Evolutionary conservation across 768 basidiomycete species (phyloP), one percentile per base, ranked within the genome.

Genomic region (Agaricus blazei): DNA sequence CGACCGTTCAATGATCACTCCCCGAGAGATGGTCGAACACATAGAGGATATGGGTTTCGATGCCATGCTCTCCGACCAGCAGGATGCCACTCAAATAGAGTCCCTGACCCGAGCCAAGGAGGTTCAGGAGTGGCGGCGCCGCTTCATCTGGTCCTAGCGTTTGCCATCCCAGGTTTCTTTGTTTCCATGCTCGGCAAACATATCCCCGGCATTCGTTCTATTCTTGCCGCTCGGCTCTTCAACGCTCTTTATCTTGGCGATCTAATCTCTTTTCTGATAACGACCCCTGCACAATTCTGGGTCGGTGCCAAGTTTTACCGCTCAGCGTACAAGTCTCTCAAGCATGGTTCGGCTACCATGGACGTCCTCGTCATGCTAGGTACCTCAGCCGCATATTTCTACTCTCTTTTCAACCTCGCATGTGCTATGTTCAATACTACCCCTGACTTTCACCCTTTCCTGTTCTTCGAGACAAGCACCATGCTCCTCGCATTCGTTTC

Each of bases 401-500:
- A 98, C 71, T 98, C 96, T 0, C 58, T 93, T 26, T 70, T 82
- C 58, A 71, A 80, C 45, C 79, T 99, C 75, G 43, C 90, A 58
- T 73, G 73, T 48, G 88, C 91, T 5, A 67, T 77, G 3, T 78
- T 87, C 69, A 83, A 84, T 63, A 69, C 76, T 4, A 81, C 87
- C 9, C 78, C 86, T 0, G 78, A 78, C 42, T 91, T 79, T 66
- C 86, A 82, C 19, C 96, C 97, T 1, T 81, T 88, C 67, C 80
- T 93, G 44, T 98, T 98, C 72, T 98, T 98, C 74, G 97, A 99
- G 72, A 98, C 97, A 1, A 97, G 93, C 65, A 97, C 97, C 19
- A 98, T 98, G 97, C 76, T 99, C 58, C 87, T 99, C 79, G 90
- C 88, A 74, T 98, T 99, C 68, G 89, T 98, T 63, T 95, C 93